A percentile compares a stretch with the other conserved stretches of the same genome.
phyloP scores from a whole-genome alignment of 1,139 yeast genomes.

The Tardiomyces digboiensis region DNA sequence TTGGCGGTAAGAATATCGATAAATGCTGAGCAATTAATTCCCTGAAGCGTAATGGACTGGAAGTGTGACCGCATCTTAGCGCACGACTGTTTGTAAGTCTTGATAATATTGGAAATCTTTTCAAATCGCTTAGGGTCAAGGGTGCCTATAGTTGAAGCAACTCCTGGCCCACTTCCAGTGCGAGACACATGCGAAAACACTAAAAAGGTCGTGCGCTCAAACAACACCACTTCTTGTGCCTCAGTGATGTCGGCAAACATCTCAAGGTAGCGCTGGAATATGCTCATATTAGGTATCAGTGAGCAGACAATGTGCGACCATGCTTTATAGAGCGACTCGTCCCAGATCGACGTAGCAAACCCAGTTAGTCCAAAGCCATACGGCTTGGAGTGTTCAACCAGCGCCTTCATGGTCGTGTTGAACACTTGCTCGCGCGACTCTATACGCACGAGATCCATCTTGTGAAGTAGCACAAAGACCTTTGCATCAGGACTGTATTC shows the following conservation, averaged over 20 bases:
- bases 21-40: constrained; percentile 59
- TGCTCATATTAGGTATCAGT: constrained; percentile 81
- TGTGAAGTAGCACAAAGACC: constrained; percentile 85
- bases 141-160: constrained; percentile 14
- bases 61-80: constrained; percentile 81
- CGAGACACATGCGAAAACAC: constrained; percentile 56
- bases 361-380: constrained; percentile 77
- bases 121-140: constrained; percentile 90
- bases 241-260: constrained; percentile 68
- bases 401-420: constrained; percentile 71
- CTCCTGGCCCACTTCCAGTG: constrained; percentile 6
- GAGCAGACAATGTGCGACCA: constrained; percentile 98
- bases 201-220: constrained; percentile 88
- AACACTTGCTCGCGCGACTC: constrained; percentile 82
- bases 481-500: constrained; percentile 88
- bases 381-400: constrained; percentile 68
- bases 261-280: constrained; percentile 66
- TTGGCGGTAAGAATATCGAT: constrained; percentile 64
- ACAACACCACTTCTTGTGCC: constrained; percentile 85
- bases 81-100: constrained; percentile 90
- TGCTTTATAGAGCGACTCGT: constrained; percentile 89
- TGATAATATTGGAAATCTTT: constrained; percentile 87
- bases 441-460: constrained; percentile 90
- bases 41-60: constrained; percentile 66
- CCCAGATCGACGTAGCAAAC: constrained; percentile 97